Percentiles rank a stretch among this genome's conserved stretches.
phyloP scores from a whole-genome alignment of 2,329 filamentous ascomycete species.

The Fusarium tjaetaba region DNA sequence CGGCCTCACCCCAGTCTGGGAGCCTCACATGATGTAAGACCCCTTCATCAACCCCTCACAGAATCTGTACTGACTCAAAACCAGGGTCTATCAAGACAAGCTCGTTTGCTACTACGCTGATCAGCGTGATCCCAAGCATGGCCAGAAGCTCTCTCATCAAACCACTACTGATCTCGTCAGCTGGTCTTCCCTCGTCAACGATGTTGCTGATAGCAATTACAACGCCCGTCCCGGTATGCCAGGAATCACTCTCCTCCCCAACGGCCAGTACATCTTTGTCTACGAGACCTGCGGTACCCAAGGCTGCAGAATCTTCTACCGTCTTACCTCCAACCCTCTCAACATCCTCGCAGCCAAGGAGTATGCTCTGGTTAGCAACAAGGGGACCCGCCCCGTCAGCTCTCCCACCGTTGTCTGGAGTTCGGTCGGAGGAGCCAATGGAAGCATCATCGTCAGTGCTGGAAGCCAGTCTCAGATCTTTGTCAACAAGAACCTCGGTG shows the following conservation, averaged over 20 bases:
- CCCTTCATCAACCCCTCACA: rapidly evolving
- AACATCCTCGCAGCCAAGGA: conserved; percentile 47
- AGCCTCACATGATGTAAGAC: conserved; percentile 69
- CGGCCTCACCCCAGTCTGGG: conserved; percentile 77
- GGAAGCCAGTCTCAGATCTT: conserved; percentile 53
- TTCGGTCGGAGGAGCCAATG: conserved; percentile 54
- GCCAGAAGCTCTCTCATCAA: conserved; percentile 76
- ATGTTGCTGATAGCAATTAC: conserved; percentile 69
- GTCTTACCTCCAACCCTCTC: conserved; percentile 51
- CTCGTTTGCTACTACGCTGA: conserved; percentile 77
- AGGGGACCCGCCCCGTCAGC: conserved; percentile 49
- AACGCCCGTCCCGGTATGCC: conserved; percentile 75
- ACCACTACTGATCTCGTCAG: conserved; percentile 65
- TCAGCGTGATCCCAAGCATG: conserved; percentile 69
- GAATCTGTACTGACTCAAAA: neutral
- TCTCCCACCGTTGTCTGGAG: conserved; percentile 59
- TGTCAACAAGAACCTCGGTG: conserved; percentile 54
- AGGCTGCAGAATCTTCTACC: conserved; percentile 57
- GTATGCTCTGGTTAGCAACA: conserved; percentile 47
- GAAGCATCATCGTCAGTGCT: conserved; percentile 56
- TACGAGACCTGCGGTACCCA: conserved; percentile 67
- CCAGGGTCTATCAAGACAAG: conserved; percentile 63
- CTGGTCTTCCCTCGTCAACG: conserved; percentile 67
- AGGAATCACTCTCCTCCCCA: conserved; percentile 65
- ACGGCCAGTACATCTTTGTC: conserved; percentile 64